Evolutionary conservation across 139 green algal species (phyloP), one percentile per base, ranked within the genome.

Genomic region (Raphidocelis subcapitata): DNA sequence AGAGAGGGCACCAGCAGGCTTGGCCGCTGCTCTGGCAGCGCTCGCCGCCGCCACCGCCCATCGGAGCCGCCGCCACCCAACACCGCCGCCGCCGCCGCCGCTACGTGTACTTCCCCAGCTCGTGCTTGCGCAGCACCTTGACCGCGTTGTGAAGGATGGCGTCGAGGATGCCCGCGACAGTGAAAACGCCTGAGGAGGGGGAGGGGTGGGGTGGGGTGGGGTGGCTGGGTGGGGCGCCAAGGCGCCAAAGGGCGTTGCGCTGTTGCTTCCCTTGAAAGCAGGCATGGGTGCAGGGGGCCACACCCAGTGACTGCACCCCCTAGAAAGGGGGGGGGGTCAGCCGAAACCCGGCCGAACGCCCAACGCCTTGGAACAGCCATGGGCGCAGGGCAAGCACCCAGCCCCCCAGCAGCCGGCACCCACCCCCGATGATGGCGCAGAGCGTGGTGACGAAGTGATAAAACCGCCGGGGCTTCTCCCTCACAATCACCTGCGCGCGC

Each of bases 111-210:
- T 94, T 95, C 4, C 89, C 87, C 23, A 94, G 52, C 65, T 94
- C 89, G 28, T 92, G 64, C 69, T 96, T 96, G 73, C 94, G 94
- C 3, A 86, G 67, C 26, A 90, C 49, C 55, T 89, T 86, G 20
- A 82, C 57, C 26, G 62, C 68, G 21, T 74, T 75, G 83, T 97
- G 89, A 35, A 94, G 65, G 57, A 93, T 66, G 31, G 84, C 84
- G 74, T 97, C 92, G 23, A 97, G 36, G 64, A 97, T 97, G 60
- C 92, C 92, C 2, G 89, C 88, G 15, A 97, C 90, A 2, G 92
- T 96, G 80, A 97, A 96, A 18, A 97, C 89, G 23, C 92, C 92
- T 41, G n/a, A n/a, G n/a, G n/a, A n/a, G n/a, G n/a, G n/a, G n/a
- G n/a, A n/a, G n/a, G n/a, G n/a, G n/a, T n/a, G n/a, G n/a, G n/a